These are phyloP conservation scores for Trichoderma semiorbis DNA, from an alignment of 2,329 filamentous ascomycete species.

Conservation along the genomic window DNA sequence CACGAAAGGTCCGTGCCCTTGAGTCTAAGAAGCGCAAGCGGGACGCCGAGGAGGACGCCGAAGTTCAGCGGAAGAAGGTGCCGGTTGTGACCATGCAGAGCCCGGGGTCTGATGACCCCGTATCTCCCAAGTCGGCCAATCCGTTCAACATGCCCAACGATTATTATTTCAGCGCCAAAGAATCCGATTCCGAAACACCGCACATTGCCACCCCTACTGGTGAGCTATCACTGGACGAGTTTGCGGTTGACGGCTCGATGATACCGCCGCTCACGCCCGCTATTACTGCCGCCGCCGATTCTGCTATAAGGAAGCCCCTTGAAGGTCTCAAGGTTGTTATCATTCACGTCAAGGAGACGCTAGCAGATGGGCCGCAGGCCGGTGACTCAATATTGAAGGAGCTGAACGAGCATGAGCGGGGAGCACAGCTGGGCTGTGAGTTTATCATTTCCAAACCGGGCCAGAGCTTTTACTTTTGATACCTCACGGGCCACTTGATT, in stretches of 20 bases:
- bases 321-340: slow-evolving; percentile 75
- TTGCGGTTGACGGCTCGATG: slow-evolving; percentile 29
- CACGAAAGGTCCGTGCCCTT: slow-evolving; percentile 34
- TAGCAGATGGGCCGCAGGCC: slow-evolving; percentile 67
- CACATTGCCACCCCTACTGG: slow-evolving; percentile 47
- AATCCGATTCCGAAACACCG: slow-evolving; percentile 34
- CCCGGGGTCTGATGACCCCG: slow-evolving; percentile 39
- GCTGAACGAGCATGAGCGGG: slow-evolving; percentile 62
- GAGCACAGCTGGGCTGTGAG: slow-evolving; percentile 68
- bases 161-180: slow-evolving; percentile 18
- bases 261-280: slow-evolving; percentile 4
- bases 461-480: slow-evolving; percentile 53
- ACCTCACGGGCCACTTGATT: background rate
- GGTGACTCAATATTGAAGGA: slow-evolving; percentile 66
- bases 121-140: slow-evolving; percentile 50
- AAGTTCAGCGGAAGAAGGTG: slow-evolving; percentile 23
- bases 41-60: slow-evolving; percentile 23
- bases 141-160: slow-evolving; percentile 19
- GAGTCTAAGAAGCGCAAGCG: slow-evolving; percentile 64
- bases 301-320: slow-evolving; percentile 47
- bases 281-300: slow-evolving; percentile 12
- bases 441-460: slow-evolving; percentile 71
- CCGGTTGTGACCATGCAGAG: slow-evolving; percentile 20
- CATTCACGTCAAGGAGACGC: slow-evolving; percentile 88
- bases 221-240: slow-evolving; percentile 42